Conservation (phyloP, 768 basidiomycete species). For the Mycena indigotica region DNA sequence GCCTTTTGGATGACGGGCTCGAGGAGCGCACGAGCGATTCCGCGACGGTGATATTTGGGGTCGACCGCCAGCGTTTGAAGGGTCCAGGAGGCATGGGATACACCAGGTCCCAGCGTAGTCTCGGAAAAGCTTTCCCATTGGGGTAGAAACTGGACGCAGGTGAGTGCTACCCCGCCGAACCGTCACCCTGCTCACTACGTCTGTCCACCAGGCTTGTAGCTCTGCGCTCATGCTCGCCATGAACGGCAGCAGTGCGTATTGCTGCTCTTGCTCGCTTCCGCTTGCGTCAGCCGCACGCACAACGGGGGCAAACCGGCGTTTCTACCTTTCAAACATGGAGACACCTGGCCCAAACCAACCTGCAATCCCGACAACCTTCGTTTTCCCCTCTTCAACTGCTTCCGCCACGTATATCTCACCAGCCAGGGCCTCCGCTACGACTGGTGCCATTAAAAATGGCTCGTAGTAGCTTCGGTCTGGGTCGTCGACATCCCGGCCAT, state of each 20-base stretch:
- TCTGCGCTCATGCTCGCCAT: conserved; percentile 1
- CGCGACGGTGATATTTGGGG: conserved; percentile 10
- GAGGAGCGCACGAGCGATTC: background rate
- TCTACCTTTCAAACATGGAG: conserved; percentile 8
- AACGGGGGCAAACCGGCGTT: background rate
- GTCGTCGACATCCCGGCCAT: background rate
- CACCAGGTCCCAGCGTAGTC: conserved; percentile 3
- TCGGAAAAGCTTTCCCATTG: background rate
- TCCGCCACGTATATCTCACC: conserved; percentile 15
- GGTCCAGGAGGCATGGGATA: conserved; percentile 6
- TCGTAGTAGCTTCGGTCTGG: background rate
- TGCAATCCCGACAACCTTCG: conserved; percentile 9
- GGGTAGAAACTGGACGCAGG: conserved; percentile 7
- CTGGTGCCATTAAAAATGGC: background rate
- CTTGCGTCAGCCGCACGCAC: too few relatives aligned
- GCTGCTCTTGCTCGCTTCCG: conserved; percentile 1
- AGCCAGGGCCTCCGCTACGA: background rate
- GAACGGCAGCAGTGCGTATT: conserved; percentile 3
- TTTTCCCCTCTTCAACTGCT: conserved; percentile 2
- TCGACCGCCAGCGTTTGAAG: conserved; percentile 15
- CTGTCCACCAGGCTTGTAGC: conserved; percentile 4
- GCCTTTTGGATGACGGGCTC: background rate
- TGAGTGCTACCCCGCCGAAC: too few relatives aligned
- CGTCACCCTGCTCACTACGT: too few relatives aligned
- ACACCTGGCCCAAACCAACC: conserved; percentile 16